These are phyloP conservation scores for Coemansia sp. DNA, from an alignment of 192 early-diverging fungal species.

Conservation along the genomic window DNA sequence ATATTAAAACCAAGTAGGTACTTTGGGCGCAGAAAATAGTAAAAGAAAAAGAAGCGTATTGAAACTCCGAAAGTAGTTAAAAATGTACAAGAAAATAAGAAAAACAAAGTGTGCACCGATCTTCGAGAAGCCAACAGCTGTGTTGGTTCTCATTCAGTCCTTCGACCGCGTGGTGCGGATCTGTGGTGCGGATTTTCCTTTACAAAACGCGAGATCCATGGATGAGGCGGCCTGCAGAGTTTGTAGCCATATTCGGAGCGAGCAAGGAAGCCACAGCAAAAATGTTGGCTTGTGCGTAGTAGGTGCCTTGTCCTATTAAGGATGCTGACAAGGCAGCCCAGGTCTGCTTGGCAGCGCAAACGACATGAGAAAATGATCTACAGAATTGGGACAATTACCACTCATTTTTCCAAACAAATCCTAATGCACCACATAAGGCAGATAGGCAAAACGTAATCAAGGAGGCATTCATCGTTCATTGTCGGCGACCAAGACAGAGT, in stretches of 20 bases:
- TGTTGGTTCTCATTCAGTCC: not conserved
- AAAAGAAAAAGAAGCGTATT: conserved; percentile 10
- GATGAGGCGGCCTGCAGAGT: conserved; percentile 10
- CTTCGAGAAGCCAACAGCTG: not conserved
- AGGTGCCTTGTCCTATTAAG: conserved; percentile 2
- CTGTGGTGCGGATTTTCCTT: not conserved
- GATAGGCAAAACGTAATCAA: not conserved
- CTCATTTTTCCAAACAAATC: not conserved
- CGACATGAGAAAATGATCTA: conserved; percentile 14
- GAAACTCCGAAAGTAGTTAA: not conserved
- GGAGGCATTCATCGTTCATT: not conserved
- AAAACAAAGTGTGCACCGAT: not conserved
- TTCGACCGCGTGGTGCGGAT: conserved; percentile 6
- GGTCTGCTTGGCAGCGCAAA: conserved; percentile 1
- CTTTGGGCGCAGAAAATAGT: not conserved
- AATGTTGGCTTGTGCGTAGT: conserved; percentile 2
- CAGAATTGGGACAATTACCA: conserved; percentile 4
- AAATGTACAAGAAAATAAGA: not conserved
- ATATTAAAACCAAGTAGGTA: not conserved
- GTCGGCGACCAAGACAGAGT: not conserved
- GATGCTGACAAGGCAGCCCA: conserved; percentile 12
- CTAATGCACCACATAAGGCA: not conserved
- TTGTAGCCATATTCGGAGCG: conserved; percentile 8
- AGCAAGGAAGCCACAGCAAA: conserved; percentile 8
- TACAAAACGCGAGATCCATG: conserved; percentile 1